Conservation (phyloP, 345 rosid genomes). For the Euphorbia tirucalli region DNA sequence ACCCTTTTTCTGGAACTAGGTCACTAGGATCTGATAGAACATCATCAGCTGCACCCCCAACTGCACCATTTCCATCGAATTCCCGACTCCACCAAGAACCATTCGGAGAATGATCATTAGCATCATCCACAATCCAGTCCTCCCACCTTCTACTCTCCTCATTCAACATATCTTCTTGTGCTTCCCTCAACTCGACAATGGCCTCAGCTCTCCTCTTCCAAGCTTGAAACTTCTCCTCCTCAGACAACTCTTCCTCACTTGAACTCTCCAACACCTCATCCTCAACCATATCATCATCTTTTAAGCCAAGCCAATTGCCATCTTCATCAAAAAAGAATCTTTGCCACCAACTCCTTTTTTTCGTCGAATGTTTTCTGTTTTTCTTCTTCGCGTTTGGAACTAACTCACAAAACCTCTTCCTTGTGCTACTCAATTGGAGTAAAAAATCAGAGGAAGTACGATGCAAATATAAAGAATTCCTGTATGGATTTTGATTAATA, state of each 20-base stretch:
- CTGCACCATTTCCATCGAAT: constrained; percentile 36
- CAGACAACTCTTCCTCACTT: constrained; percentile 44
- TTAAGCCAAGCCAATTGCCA: constrained; percentile 85
- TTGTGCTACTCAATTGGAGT: constrained; percentile 23
- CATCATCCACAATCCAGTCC: constrained; percentile 78
- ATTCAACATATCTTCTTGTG: constrained; percentile 63
- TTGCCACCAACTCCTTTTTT: constrained; percentile 75
- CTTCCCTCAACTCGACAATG: constrained; percentile 83
- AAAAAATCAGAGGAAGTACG: constrained; percentile 15
- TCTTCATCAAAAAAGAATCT: constrained; percentile 74
- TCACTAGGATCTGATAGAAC: constrained; percentile 31
- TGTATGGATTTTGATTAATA: constrained; percentile 20
- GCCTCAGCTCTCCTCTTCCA: constrained; percentile 96
- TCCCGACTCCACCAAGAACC: constrained; percentile 51
- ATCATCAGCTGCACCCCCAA: constrained; percentile 25
- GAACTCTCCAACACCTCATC: constrained; percentile 29
- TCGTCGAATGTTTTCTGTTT: constrained; percentile 28
- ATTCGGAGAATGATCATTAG: constrained; percentile 11
- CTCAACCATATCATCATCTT: constrained; percentile 53
- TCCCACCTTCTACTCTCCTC: constrained; percentile 86
- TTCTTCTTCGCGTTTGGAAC: constrained; percentile 44
- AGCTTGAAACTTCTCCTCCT: constrained; percentile 67
- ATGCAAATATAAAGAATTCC: neutral
- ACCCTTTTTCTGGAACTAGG: constrained; percentile 52
- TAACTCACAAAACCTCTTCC: constrained; percentile 39